A percentile compares a stretch with the other conserved stretches of the same genome.
These are phyloP conservation scores for Magnaporthales sp. DNA, from an alignment of 2,329 filamentous ascomycete genomes.

Conservation along the genomic window DNA sequence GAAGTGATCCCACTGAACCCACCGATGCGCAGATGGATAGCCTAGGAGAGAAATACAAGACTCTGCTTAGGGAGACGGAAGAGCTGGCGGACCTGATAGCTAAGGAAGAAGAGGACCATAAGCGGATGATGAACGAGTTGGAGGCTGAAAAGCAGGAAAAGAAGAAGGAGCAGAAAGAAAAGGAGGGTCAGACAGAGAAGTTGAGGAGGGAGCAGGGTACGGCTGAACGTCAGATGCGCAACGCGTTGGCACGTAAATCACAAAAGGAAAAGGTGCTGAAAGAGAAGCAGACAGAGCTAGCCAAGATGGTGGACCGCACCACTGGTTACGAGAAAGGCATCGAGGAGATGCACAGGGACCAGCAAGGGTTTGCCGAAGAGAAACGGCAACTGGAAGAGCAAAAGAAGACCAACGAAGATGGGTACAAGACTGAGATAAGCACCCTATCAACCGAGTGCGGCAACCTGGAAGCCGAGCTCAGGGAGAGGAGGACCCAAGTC, in stretches of 20 bases:
- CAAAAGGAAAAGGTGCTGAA: constrained; percentile 67
- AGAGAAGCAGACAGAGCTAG: constrained; percentile 57
- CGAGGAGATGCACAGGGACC: constrained; percentile 48
- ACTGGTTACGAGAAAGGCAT: constrained; percentile 58
- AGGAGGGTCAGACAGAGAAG: constrained; percentile 82
- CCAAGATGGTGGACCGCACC: constrained; percentile 63
- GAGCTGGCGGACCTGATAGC: constrained; percentile 62
- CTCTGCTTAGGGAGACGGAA: constrained; percentile 74
- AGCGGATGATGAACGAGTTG: constrained; percentile 56
- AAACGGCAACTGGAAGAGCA: constrained; percentile 41
- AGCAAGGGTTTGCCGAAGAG: constrained; percentile 44
- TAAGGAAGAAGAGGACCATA: constrained; percentile 65
- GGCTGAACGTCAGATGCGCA: constrained; percentile 73
- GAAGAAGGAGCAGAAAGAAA: constrained; percentile 71
- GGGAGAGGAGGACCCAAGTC: constrained; percentile 60
- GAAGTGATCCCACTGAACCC: constrained; percentile 39
- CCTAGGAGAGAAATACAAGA: constrained; percentile 73
- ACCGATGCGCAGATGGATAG: constrained; percentile 63
- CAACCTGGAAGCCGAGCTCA: constrained; percentile 63
- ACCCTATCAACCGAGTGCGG: constrained; percentile 55
- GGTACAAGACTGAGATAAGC: constrained; percentile 43
- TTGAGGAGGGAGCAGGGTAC: constrained; percentile 72
- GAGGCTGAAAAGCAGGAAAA: constrained; percentile 73
- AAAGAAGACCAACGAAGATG: constrained; percentile 40
- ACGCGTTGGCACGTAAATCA: constrained; percentile 67